Evolutionary conservation across 169 alveolate genomes (phyloP).

Genomic region (Blepharisma undulans): DNA sequence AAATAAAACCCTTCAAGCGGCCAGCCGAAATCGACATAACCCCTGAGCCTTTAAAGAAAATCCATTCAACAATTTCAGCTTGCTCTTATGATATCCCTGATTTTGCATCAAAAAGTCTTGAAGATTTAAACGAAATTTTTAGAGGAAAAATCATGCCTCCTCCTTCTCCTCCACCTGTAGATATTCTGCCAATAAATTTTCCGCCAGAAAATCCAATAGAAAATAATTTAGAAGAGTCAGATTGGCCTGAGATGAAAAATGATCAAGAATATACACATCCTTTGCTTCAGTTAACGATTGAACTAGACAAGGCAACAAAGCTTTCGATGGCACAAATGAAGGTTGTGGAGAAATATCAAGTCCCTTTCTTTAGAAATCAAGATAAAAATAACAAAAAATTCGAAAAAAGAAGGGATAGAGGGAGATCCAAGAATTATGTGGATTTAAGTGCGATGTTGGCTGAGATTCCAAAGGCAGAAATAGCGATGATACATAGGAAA

Average conservation of each 20-base stretch:
- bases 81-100: not conserved
- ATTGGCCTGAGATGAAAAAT: not conserved
- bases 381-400: not conserved
- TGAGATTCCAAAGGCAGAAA: not conserved
- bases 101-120: not conserved
- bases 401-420: not conserved
- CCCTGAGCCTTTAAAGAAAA: not conserved
- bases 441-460: not conserved
- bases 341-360: not conserved
- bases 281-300: not conserved
- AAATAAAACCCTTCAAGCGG: not conserved
- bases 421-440: not conserved
- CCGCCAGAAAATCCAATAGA: not conserved
- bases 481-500: not conserved
- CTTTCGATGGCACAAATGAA: not conserved
- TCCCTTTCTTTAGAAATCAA: not conserved
- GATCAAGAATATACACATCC: not conserved
- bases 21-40: not conserved
- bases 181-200: not conserved
- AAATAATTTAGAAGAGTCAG: not conserved
- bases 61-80: not conserved
- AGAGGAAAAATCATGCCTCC: not conserved
- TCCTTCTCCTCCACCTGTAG: not conserved
- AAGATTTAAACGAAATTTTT: not conserved
- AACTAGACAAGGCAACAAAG: not conserved